Evolutionary conservation across 371 early-diverging fungal species (phyloP).

Genomic region (Batkoa obscura): DNA sequence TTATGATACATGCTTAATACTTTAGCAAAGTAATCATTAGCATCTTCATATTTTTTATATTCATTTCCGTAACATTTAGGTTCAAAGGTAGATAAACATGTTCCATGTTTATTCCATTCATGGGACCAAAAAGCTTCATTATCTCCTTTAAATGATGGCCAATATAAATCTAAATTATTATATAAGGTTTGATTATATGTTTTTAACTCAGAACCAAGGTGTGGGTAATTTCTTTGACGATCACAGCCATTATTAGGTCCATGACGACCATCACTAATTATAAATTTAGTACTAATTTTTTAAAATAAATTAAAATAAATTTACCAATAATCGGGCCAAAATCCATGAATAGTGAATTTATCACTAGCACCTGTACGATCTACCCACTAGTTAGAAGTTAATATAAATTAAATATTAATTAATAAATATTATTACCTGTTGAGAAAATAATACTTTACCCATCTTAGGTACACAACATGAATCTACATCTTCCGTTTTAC

Average conservation of each 20-base stretch:
- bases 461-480: conserved; percentile 39
- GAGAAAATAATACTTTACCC: conserved; percentile 32
- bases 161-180: conserved; percentile 36
- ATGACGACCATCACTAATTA: conserved; percentile 24
- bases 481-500: too few relatives aligned
- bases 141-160: conserved; percentile 50
- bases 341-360: conserved; percentile 45
- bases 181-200: conserved; percentile 15
- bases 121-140: conserved; percentile 23
- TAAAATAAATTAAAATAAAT: background rate
- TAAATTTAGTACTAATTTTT: background rate
- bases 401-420: background rate
- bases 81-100: conserved; percentile 41
- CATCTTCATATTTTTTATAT: conserved; percentile 23
- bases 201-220: conserved; percentile 25
- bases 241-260: conserved; percentile 46
- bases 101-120: conserved; percentile 70
- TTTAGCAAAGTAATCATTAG: conserved; percentile 28
- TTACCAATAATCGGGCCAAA: conserved; percentile 58
- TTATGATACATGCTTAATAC: conserved; percentile 25
- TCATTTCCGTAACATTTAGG: conserved; percentile 30
- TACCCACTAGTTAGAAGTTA: conserved; percentile 17
- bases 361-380: conserved; percentile 23
- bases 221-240: conserved; percentile 21
- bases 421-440: conserved; percentile 7